Conservation (phyloP, 345 rosid genomes). For the Corchorus olitorius region DNA sequence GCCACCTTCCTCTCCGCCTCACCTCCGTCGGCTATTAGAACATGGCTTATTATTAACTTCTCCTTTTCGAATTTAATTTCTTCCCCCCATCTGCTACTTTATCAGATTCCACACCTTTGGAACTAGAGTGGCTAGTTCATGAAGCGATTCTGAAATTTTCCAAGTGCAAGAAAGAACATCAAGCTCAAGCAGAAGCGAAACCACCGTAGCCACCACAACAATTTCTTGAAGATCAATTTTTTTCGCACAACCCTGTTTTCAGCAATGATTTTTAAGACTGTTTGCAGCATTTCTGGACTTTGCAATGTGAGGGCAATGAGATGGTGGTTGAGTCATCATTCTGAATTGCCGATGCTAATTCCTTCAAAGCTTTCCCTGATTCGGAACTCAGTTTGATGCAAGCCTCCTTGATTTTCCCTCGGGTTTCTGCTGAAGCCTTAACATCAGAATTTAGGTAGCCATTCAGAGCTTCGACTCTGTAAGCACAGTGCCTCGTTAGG, state of each 20-base stretch:
- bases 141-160: slow-evolving; percentile 48
- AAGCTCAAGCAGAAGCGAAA: slow-evolving; percentile 53
- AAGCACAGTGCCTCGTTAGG: slow-evolving; percentile 59
- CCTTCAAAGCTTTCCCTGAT: slow-evolving; percentile 56
- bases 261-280: slow-evolving; percentile 44
- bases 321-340: slow-evolving; percentile 45
- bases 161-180: slow-evolving; percentile 53
- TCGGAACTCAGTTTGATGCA: slow-evolving; percentile 52
- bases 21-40: too few relatives aligned
- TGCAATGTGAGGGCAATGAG: slow-evolving; percentile 41
- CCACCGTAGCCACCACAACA: slow-evolving; percentile 45
- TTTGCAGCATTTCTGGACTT: slow-evolving; percentile 41
- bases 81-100: not conserved
- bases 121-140: slow-evolving; percentile 56
- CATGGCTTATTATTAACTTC: not conserved
- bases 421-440: slow-evolving; percentile 45
- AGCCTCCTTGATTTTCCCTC: slow-evolving; percentile 37
- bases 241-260: slow-evolving; percentile 41
- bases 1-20: too few relatives aligned
- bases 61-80: not conserved
- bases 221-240: slow-evolving; percentile 42
- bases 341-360: slow-evolving; percentile 50
- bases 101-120: slow-evolving; percentile 34
- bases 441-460: slow-evolving; percentile 45
- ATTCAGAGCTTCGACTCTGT: slow-evolving; percentile 58